Base-by-base conservation (phyloP, 2,329 filamentous ascomycete species). In the Dothiorella sarmentorum region DNA sequence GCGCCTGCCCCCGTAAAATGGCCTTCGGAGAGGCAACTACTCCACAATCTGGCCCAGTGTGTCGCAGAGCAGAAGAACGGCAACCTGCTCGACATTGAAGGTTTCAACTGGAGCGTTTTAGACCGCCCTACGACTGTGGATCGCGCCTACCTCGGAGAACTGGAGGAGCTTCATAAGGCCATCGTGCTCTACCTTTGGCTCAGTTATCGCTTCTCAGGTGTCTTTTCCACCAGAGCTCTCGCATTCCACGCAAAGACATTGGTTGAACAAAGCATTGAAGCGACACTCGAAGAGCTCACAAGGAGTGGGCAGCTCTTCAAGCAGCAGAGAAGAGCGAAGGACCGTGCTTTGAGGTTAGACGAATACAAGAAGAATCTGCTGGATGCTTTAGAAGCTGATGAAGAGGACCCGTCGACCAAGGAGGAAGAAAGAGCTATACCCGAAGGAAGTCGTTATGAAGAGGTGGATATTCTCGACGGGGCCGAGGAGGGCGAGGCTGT, bases 171-270 rank as follows among this genome's bases (percentile, higher is more conserved):
- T 15, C 94, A 99, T 75, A 89, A 90, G 66, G 80, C 85, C 26
- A 77, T 99, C 35, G 90, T 93, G 43, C 77, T 92, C 45, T 99
- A 97, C 69, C 80, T 96, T 2, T 99, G 94, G 94, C 80, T 99
- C 15, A 93, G 89, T 65, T 97, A 93, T 73, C 87, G 93, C 6
- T 96, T 93, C 71, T 80, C 85, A 3, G 89, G 90, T 49, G 81
- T 95, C 52, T 96, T 97, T 71, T 82, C 78, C 5, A 89, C 87
- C 63, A 84, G 93, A 65, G 78, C 78, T 0, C 78, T 96, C 42
- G 91, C 90, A 0, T 87, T 89, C 63, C 86, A 96, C 69, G 84
- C 90, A 49, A 96, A 96, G 69, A 73, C 76, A 6, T 71, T 95
- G 51, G 86, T 92, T 2, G 92, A 97, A 74, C 80, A 85, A 53